These are phyloP conservation scores for Tilletia indica DNA, from an alignment of 1,284 basidiomycete species.

Conservation along the genomic window DNA sequence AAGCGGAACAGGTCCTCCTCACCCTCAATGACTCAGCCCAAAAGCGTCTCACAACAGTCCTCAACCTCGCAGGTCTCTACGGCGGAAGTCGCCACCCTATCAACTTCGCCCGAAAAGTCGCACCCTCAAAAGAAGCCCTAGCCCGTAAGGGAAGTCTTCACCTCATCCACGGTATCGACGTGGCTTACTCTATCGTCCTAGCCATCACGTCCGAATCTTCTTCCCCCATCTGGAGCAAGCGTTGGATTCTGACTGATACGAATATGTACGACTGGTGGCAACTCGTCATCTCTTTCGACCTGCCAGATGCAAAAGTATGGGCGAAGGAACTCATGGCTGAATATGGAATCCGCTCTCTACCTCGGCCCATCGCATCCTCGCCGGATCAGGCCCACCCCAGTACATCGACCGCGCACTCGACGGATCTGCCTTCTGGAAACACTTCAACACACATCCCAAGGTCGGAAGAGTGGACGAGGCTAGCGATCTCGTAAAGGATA, in stretches of 20 bases:
- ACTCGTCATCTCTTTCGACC: slow-evolving; percentile 26
- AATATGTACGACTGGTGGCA: slow-evolving; percentile 44
- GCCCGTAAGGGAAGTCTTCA: slow-evolving; percentile 37
- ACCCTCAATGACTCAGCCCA: slow-evolving; percentile 25
- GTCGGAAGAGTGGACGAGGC: slow-evolving; percentile 26
- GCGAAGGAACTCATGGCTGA: slow-evolving; percentile 30
- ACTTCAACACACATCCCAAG: slow-evolving; percentile 26
- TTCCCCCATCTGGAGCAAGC: slow-evolving; percentile 28
- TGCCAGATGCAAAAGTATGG: slow-evolving; percentile 25
- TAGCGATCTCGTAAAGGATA: slow-evolving; percentile 4
- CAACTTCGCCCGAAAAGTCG: slow-evolving; percentile 37
- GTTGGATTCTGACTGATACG: slow-evolving; percentile 44
- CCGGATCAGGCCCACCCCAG: slow-evolving; percentile 26
- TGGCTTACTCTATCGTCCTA: slow-evolving; percentile 36
- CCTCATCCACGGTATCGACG: slow-evolving; percentile 44
- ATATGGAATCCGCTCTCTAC: slow-evolving; percentile 26
- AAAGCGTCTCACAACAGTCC: slow-evolving; percentile 27
- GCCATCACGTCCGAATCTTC: slow-evolving; percentile 29
- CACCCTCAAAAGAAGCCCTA: slow-evolving; percentile 34
- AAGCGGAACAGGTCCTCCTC: slow-evolving; percentile 32
- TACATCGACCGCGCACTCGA: slow-evolving; percentile 36
- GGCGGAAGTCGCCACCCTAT: slow-evolving; percentile 34
- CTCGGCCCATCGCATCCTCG: slow-evolving; percentile 31
- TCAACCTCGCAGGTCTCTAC: slow-evolving; percentile 45
- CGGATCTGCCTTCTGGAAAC: slow-evolving; percentile 36